Conservation (phyloP, 495 filamentous ascomycete genomes). For the Neurospora sp. region DNA sequence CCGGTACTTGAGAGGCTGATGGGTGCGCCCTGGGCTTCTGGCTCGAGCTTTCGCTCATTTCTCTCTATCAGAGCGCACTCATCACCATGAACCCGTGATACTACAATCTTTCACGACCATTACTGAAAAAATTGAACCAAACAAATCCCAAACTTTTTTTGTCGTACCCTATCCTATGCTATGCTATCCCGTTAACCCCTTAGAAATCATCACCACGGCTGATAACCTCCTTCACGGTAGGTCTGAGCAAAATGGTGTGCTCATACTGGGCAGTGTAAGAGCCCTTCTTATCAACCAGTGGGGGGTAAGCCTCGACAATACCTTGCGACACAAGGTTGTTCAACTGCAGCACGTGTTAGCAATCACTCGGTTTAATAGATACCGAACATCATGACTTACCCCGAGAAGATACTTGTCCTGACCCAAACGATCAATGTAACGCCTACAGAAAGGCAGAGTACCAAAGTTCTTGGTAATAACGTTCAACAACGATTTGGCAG, state of each 20-base stretch:
- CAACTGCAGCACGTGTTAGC: constrained; percentile 42
- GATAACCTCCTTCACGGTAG: constrained; percentile 86
- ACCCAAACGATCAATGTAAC: constrained; percentile 77
- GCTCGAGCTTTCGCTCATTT: neutral
- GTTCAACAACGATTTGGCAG: constrained; percentile 71
- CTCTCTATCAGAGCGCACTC: neutral
- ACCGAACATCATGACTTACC: constrained; percentile 34
- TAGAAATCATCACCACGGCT: constrained; percentile 88
- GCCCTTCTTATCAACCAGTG: constrained; percentile 84
- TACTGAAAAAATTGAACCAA: neutral
- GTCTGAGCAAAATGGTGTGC: constrained; percentile 84
- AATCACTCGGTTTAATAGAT: neutral
- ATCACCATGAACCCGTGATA: neutral
- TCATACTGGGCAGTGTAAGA: constrained; percentile 92
- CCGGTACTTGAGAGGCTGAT: neutral
- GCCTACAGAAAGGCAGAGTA: constrained; percentile 74
- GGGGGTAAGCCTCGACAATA: constrained; percentile 84
- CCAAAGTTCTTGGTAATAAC: constrained; percentile 92
- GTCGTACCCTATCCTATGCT: neutral
- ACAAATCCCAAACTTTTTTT: neutral
- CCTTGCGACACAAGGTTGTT: constrained; percentile 79
- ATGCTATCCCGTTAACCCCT: neutral
- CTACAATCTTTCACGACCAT: neutral
- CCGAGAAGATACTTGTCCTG: constrained; percentile 84
- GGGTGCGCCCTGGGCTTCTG: neutral